These are phyloP conservation scores for Cutaneotrichosporon cavernicola DNA, from an alignment of 1,284 basidiomycete genomes.

Conservation along the genomic window DNA sequence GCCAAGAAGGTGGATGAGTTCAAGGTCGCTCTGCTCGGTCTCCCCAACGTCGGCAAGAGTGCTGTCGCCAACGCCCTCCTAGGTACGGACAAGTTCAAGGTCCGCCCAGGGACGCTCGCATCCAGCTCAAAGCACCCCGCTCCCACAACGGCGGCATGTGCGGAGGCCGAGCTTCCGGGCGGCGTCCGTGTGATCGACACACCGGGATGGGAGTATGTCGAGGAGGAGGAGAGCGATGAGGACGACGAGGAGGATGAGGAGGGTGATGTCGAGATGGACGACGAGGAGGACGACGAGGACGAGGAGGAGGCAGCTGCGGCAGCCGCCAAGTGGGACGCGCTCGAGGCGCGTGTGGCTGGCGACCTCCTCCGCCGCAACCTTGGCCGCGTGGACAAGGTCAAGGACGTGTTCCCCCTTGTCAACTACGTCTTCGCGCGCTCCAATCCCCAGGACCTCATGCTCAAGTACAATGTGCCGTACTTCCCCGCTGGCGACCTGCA, in stretches of 20 bases:
- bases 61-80: slow-evolving; percentile 75
- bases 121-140: slow-evolving; percentile 57
- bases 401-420: slow-evolving; percentile 77
- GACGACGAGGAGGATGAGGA: slow-evolving; percentile 51
- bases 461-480: slow-evolving; percentile 81
- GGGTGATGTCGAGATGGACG: slow-evolving; percentile 29
- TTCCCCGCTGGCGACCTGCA: slow-evolving; percentile 70
- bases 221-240: slow-evolving; percentile 45
- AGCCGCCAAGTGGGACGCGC: slow-evolving; percentile 55
- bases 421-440: slow-evolving; percentile 70
- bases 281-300: slow-evolving; percentile 46
- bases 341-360: slow-evolving; percentile 59
- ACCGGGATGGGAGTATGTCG: slow-evolving; percentile 69
- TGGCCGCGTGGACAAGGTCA: slow-evolving; percentile 82
- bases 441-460: slow-evolving; percentile 78
- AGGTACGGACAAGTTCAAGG: slow-evolving; percentile 49
- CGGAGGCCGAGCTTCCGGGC: slow-evolving; percentile 60
- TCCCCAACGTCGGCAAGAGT: slow-evolving; percentile 73
- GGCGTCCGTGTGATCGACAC: slow-evolving; percentile 74
- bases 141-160: slow-evolving; percentile 68
- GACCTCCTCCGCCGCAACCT: slow-evolving; percentile 76
- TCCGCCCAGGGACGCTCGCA: slow-evolving; percentile 61
- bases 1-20: slow-evolving; percentile 37
- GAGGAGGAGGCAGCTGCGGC: slow-evolving; percentile 45
- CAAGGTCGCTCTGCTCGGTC: slow-evolving; percentile 56